Evolutionary conservation across 257 asterid genomes (phyloP).

Genomic region (Catharanthus roseus): DNA sequence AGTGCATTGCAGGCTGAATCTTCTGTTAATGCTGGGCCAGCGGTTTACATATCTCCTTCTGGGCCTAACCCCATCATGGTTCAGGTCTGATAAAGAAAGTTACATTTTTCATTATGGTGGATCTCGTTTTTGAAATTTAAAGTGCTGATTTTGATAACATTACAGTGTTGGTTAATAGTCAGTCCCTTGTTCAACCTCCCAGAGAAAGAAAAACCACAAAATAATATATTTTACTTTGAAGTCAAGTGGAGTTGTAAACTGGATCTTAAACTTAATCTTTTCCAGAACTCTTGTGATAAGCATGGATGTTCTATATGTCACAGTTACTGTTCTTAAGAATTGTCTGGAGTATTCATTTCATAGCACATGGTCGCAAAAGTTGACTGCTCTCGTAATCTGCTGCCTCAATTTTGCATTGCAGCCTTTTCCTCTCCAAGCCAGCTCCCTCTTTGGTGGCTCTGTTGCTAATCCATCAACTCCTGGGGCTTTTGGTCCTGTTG

Average conservation of each 20-base stretch:
- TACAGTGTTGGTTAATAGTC: neutral
- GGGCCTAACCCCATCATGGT: slow-evolving; percentile 99
- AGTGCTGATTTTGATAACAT: neutral
- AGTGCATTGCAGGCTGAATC: slow-evolving; percentile 70
- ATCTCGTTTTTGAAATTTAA: neutral
- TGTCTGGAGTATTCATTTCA: neutral
- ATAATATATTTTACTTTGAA: neutral
- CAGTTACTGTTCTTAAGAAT: neutral
- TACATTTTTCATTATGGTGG: neutral
- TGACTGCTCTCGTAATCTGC: neutral
- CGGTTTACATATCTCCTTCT: slow-evolving; percentile 83
- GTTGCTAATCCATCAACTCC: slow-evolving; percentile 40
- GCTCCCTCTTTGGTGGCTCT: slow-evolving; percentile 62
- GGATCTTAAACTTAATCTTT: neutral
- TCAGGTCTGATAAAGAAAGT: slow-evolving; percentile 54
- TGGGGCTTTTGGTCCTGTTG: slow-evolving; percentile 49
- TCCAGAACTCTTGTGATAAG: neutral
- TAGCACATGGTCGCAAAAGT: neutral
- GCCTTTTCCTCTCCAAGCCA: slow-evolving; percentile 89
- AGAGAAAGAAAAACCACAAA: neutral
- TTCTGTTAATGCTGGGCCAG: slow-evolving; percentile 89
- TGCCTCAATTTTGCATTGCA: slow-evolving; percentile 28
- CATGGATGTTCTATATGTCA: neutral
- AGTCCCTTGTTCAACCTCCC: neutral
- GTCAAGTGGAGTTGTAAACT: neutral